A percentile compares a stretch with the other conserved stretches of the same genome.
These are phyloP conservation scores for Ascochyta rabiei DNA, from an alignment of 2,329 filamentous ascomycete species.

Conservation along the genomic window DNA sequence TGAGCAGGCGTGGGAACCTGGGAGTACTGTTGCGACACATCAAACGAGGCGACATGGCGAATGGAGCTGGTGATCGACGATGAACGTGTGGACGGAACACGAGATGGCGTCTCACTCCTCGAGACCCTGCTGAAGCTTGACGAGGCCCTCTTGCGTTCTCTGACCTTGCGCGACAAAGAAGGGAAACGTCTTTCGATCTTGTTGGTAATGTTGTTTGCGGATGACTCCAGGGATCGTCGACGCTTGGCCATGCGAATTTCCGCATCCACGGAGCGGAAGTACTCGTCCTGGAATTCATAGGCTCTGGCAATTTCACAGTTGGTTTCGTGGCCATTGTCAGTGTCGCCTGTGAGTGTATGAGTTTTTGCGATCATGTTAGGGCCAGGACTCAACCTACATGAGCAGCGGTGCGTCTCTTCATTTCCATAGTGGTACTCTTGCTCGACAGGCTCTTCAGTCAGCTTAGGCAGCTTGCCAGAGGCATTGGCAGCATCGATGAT, in stretches of 20 bases:
- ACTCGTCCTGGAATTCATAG: slow-evolving; percentile 68
- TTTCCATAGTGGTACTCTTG: slow-evolving; percentile 65
- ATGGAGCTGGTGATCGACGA: slow-evolving; percentile 74
- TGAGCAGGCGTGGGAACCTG: slow-evolving; percentile 29
- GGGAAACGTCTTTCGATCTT: slow-evolving; percentile 68
- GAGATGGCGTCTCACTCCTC: slow-evolving; percentile 57
- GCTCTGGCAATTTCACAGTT: slow-evolving; percentile 56
- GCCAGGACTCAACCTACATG: slow-evolving; percentile 66
- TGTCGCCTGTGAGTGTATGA: slow-evolving; percentile 59
- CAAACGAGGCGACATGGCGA: slow-evolving; percentile 50
- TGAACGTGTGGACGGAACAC: slow-evolving; percentile 72
- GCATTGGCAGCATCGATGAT: slow-evolving; percentile 62
- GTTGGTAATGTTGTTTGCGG: slow-evolving; percentile 67
- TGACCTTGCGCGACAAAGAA: slow-evolving; percentile 61
- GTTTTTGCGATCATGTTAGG: slow-evolving; percentile 18
- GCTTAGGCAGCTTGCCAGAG: slow-evolving; percentile 75
- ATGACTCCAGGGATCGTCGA: slow-evolving; percentile 63
- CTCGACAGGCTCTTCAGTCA: slow-evolving; percentile 82
- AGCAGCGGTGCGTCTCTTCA: slow-evolving; percentile 60
- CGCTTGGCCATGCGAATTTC: slow-evolving; percentile 65
- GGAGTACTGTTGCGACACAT: slow-evolving; percentile 42
- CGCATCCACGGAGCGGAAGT: slow-evolving; percentile 63
- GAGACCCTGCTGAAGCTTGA: slow-evolving; percentile 41
- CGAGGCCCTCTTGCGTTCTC: slow-evolving; percentile 53
- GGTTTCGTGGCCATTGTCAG: slow-evolving; percentile 62